Percentiles rank a stretch among this genome's conserved stretches.
phyloP scores from a whole-genome alignment of 73 alveolate species.

The Tetrahymena elliotti region DNA sequence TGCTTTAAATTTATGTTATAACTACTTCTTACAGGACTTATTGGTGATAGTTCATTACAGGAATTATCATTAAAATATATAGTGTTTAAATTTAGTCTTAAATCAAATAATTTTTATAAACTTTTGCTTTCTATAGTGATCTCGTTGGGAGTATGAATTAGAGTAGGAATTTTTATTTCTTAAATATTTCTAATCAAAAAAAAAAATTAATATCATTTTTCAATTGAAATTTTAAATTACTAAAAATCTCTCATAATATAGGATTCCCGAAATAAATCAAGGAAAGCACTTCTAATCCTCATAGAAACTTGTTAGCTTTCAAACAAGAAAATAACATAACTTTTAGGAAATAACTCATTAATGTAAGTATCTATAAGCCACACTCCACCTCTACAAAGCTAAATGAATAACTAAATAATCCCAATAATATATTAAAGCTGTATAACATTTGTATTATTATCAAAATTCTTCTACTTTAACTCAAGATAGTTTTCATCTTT shows the following conservation, averaged over 20 bases:
- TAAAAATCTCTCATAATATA: neutral
- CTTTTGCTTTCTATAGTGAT: neutral
- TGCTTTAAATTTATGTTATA: neutral
- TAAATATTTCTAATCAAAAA: neutral
- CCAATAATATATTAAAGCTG: neutral
- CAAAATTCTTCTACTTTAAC: neutral
- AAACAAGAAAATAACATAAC: neutral
- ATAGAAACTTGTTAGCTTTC: neutral
- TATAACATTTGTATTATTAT: neutral
- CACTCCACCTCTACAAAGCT: neutral
- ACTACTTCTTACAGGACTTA: neutral
- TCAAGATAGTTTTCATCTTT: neutral
- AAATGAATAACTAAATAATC: neutral
- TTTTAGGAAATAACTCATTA: neutral
- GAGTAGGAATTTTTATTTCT: neutral
- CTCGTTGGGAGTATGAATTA: neutral
- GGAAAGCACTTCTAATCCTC: neutral
- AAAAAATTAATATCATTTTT: neutral
- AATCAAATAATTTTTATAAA: neutral
- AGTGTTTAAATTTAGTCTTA: neutral
- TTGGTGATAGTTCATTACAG: neutral
- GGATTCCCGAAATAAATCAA: neutral
- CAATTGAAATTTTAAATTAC: neutral
- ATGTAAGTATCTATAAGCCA: neutral
- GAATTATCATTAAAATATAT: neutral